These are phyloP conservation scores for Sambucus nigra DNA, from an alignment of 129 eudicot species.

Conservation along the genomic window DNA sequence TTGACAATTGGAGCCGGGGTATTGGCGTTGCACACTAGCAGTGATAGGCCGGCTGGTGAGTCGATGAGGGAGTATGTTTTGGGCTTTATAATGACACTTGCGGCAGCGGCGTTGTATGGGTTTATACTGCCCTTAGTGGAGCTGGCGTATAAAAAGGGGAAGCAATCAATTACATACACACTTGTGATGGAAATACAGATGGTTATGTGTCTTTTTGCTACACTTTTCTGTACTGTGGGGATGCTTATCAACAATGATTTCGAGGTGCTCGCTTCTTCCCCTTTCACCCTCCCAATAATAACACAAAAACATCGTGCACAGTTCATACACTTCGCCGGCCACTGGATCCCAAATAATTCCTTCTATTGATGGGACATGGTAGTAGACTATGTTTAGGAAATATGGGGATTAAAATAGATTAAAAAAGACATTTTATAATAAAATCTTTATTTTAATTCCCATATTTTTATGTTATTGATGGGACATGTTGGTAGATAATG, in stretches of 20 bases:
- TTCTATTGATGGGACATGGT: too few species aligned
- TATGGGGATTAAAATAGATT: too few species aligned
- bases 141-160: slow-evolving; percentile 34
- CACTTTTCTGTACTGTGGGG: slow-evolving; percentile 38
- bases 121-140: slow-evolving; percentile 33
- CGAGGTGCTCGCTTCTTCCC: too few species aligned
- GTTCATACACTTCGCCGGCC: too few species aligned
- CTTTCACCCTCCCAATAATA: too few species aligned
- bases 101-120: slow-evolving; percentile 37
- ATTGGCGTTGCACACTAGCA: slow-evolving; percentile 34
- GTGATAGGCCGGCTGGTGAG: slow-evolving; percentile 36
- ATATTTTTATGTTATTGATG: too few species aligned
- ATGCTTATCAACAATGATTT: slow-evolving; percentile 42
- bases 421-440: too few species aligned
- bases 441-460: too few species aligned
- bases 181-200: slow-evolving; percentile 57
- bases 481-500: too few species aligned
- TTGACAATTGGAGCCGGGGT: slow-evolving; percentile 34
- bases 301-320: too few species aligned
- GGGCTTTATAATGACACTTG: slow-evolving; percentile 41
- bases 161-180: slow-evolving; percentile 27
- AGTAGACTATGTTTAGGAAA: too few species aligned
- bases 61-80: slow-evolving; percentile 20
- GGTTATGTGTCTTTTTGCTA: slow-evolving; percentile 40
- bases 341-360: too few species aligned